Evolutionary conservation across 2,329 filamentous ascomycete genomes (phyloP).

Genomic region (Ambrosiella cleistominuta): DNA sequence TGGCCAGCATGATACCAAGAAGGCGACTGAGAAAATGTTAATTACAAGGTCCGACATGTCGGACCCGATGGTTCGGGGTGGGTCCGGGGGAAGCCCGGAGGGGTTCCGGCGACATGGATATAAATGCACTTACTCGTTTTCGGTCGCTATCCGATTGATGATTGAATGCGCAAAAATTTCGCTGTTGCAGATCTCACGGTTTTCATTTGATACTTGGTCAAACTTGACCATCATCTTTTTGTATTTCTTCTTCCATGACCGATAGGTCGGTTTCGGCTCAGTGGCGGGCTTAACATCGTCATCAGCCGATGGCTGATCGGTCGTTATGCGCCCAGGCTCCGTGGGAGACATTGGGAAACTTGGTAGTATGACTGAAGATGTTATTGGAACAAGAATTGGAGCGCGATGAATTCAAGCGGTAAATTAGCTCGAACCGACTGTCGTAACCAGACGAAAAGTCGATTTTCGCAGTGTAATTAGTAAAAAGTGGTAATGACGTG

Average conservation of each 20-base stretch:
- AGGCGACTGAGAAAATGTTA: slow-evolving; percentile 45
- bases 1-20: slow-evolving; percentile 71
- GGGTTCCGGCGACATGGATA: neutral
- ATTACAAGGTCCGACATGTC: neutral
- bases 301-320: slow-evolving; percentile 1
- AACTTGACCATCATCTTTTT: slow-evolving; percentile 73
- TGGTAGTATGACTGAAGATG: neutral
- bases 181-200: slow-evolving; percentile 64
- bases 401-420: neutral
- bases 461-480: neutral
- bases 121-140: slow-evolving; percentile 62
- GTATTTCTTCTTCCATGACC: slow-evolving; percentile 82
- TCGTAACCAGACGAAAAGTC: neutral
- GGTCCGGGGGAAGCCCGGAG: neutral
- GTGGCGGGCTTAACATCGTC: slow-evolving; percentile 24
- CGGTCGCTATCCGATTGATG: slow-evolving; percentile 66
- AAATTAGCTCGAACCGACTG: neutral
- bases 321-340: slow-evolving; percentile 11
- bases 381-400: neutral
- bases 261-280: slow-evolving; percentile 37
- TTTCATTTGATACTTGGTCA: slow-evolving; percentile 59
- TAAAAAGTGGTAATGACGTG: neutral
- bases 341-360: slow-evolving; percentile 6
- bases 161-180: slow-evolving; percentile 68
- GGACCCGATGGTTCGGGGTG: neutral